These are phyloP conservation scores for Pleurotus salmoneostramineus DNA, from an alignment of 768 basidiomycete species.

Conservation along the genomic window DNA sequence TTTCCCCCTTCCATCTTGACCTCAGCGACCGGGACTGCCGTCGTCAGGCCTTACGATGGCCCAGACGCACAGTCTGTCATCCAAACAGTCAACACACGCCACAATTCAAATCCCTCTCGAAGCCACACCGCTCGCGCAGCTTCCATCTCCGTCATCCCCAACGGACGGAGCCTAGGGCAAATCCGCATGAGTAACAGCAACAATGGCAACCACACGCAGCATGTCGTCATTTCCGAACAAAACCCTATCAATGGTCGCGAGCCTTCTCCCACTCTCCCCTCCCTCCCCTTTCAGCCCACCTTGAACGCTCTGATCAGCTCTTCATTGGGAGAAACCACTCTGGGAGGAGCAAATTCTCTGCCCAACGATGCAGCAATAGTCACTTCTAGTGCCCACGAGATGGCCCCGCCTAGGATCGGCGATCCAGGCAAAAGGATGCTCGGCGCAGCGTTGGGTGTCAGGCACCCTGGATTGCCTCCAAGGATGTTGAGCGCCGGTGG, in stretches of 20 bases:
- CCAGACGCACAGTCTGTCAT: constrained; percentile 88
- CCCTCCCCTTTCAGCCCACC: constrained; percentile 78
- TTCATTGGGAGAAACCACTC: constrained; percentile 51
- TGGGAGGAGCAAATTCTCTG: constrained; percentile 27
- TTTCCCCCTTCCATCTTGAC: constrained; percentile 72
- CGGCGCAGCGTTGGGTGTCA: constrained; percentile 78
- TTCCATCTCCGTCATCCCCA: constrained; percentile 62
- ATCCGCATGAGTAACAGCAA: constrained; percentile 23
- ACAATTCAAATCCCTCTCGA: constrained; percentile 60
- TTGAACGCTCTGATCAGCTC: constrained; percentile 82
- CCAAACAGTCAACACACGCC: constrained; percentile 75
- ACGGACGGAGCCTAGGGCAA: constrained; percentile 34
- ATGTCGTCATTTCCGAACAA: constrained; percentile 51
- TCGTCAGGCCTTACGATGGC: constrained; percentile 90
- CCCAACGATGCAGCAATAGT: constrained; percentile 69
- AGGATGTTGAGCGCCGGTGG: constrained; percentile 47
- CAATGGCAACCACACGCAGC: constrained; percentile 20
- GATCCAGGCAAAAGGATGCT: constrained; percentile 90
- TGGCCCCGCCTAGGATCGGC: constrained; percentile 64
- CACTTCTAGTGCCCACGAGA: constrained; percentile 47
- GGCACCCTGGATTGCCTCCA: constrained; percentile 71
- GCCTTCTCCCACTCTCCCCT: constrained; percentile 80
- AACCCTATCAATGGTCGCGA: constrained; percentile 51
- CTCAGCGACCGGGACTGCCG: constrained; percentile 46
- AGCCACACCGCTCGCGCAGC: constrained; percentile 69